Evolutionary conservation across 202 grass and related monocot species (phyloP), one percentile per base, ranked within the genome.

Genomic region (Setaria viridis): DNA sequence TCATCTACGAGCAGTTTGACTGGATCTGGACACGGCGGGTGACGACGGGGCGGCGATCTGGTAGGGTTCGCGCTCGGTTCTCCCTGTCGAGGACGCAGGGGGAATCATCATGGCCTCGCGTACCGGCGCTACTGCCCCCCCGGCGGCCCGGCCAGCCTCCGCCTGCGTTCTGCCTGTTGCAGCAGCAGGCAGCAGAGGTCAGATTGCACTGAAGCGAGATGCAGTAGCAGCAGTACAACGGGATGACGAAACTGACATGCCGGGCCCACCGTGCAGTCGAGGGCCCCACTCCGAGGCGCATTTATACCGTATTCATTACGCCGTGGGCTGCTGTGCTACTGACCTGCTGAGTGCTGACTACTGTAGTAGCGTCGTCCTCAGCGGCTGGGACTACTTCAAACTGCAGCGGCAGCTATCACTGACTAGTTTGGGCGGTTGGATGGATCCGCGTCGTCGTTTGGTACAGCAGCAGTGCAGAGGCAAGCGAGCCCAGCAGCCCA

Each of bases 401-500:
- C 53, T 7, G 5, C 4, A 20, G 25, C 59, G 3, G 21, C 10
- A 62, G 59, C 59, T 32, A 62, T 30, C 59, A 37, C 35, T 37
- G 35, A 62, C 58, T 5, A 62, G 58, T 62, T 62, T 62, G 58
- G 58, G n/a, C 58, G n/a, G 56, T 54, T 54, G 51, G 51, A 55
- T 55, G 51, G 16, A 55, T 19, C 16, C 51, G 16, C 37, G 10
- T 2, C 48, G 66, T 68, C 19, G 39, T 45, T 0, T 11, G 20
- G 20, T 7, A 3, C 1, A 16, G 10, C 4, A 59, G 10, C 5
- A 47, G 41, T n/a, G n/a, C 57, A 4, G 62, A 64, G 15, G 49
- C 79, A 9, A 37, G 19, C 33, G 47, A 83, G 81, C 29, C 81
- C 55, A 41, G 42, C 58, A 67, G 62, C 54, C 74, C 66, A 30